phyloP scores from a whole-genome alignment of 768 basidiomycete species.

The Fomitopsis pulvina region DNA sequence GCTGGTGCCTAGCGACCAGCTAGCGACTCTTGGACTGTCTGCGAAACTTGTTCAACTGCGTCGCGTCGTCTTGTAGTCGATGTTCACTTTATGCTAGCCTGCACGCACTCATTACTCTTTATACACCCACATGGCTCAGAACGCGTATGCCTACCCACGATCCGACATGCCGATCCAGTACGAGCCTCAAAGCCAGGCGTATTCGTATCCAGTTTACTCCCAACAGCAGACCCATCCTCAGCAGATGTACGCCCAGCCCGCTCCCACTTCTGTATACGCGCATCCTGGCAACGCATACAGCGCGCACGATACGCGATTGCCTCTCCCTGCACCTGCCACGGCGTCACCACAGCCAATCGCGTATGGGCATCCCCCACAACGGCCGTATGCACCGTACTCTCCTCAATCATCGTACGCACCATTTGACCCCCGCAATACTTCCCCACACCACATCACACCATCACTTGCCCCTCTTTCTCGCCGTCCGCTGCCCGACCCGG shows the following conservation, averaged over 20 bases:
- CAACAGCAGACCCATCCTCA: slow-evolving; percentile 1
- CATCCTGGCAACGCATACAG: not conserved
- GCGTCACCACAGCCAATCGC: slow-evolving; percentile 3
- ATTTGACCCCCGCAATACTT: not conserved
- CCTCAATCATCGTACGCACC: slow-evolving; percentile 3
- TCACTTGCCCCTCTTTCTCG: not conserved
- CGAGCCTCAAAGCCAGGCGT: not conserved
- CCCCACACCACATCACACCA: not conserved
- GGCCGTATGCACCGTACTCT: not conserved
- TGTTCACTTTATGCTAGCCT: no score
- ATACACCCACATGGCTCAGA: slow-evolving; percentile 3
- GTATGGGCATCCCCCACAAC: slow-evolving; percentile 8
- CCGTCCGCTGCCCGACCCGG: slow-evolving; percentile 18
- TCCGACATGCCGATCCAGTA: not conserved
- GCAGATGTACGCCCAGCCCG: not conserved
- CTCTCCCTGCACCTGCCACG: slow-evolving; percentile 1
- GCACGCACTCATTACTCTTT: no score
- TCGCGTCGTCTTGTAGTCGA: no score
- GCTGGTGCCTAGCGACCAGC: no score
- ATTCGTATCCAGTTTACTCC: not conserved
- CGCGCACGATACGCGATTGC: not conserved
- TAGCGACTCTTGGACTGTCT: no score
- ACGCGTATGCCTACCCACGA: not conserved
- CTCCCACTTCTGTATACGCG: not conserved
- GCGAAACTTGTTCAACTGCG: no score